Base-by-base conservation (phyloP, 768 basidiomycete species). In the Chalciporus pseudorubinellus region DNA sequence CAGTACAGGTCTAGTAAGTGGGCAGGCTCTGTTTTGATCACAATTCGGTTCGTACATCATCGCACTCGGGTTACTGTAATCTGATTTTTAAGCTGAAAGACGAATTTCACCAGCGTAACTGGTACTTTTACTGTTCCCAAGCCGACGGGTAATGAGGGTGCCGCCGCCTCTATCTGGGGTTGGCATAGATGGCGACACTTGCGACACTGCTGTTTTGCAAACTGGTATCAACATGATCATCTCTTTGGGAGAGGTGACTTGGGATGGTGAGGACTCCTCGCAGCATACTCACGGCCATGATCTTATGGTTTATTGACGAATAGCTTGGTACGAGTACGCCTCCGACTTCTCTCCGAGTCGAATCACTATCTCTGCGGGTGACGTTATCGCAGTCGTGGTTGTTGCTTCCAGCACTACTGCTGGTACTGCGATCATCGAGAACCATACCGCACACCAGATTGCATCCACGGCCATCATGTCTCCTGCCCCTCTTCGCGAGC, bases 301-400 rank as follows among this genome's bases (percentile, higher is more conserved):
- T 50, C 44, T 59, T 43, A 41, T 29, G 22, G 24, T 22, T 19
- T 26, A 18, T 39, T 18, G 6, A n/a, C 7, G 21, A 16, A 50
- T 13, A 59, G 58, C 50, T 16, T 59, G 52, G 48, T 55, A 48
- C 31, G 52, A 59, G 16, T 59, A 48, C 20, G 4, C 39, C 28
- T 6, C 5, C 19, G 13, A 12, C n/a, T 58, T 50, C 11, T n/a
- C 33, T 13, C n/a, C n/a, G n/a, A n/a, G n/a, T n/a, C 33, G 19
- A 26, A 26, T 55, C 20, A 21, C 5, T 1, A 39, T 59, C 22
- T 50, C 53, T 24, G 28, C 49, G n/a, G 58, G 58, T 34, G 42
- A 59, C 12, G 24, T 39, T 21, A 19, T 59, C n/a, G 45, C 21
- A 41, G 26, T 55, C 18, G 44, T 1, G 16, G 45, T 59, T 10